A percentile compares a stretch with the other conserved stretches of the same genome.
phyloP scores from a whole-genome alignment of 768 basidiomycete species.

The Phaeolepiota aurea region DNA sequence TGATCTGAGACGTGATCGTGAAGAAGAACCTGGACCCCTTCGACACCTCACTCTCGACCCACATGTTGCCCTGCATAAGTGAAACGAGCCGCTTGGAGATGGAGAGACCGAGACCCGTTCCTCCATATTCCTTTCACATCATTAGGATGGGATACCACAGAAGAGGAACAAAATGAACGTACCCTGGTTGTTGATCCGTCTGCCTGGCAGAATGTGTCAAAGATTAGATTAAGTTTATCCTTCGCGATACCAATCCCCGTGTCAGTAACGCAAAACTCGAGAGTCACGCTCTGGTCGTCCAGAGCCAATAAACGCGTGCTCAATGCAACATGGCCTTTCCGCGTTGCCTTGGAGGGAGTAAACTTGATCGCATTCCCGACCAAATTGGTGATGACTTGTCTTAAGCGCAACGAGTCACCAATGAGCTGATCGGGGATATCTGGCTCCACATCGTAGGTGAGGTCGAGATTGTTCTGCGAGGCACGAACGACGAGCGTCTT shows the following conservation, averaged over 20 bases:
- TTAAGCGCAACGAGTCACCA: slow-evolving; percentile 89
- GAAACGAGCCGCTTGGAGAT: slow-evolving; percentile 96
- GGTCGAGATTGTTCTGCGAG: slow-evolving; percentile 91
- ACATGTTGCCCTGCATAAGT: slow-evolving; percentile 98
- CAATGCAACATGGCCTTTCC: slow-evolving; percentile 86
- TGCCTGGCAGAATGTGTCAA: slow-evolving; percentile 98
- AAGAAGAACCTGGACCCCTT: slow-evolving; percentile 96
- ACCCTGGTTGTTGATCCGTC: slow-evolving; percentile 96
- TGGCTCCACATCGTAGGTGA: slow-evolving; percentile 93
- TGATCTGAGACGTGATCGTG: slow-evolving; percentile 84
- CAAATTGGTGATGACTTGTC: slow-evolving; percentile 93
- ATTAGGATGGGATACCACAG: slow-evolving; percentile 4
- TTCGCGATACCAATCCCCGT: slow-evolving; percentile 98
- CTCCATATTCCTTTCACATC: slow-evolving; percentile 78
- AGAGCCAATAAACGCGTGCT: slow-evolving; percentile 73
- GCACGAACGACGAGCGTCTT: slow-evolving; percentile 98
- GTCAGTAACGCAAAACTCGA: slow-evolving; percentile 97
- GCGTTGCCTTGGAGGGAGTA: slow-evolving; percentile 70
- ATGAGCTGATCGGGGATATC: slow-evolving; percentile 96
- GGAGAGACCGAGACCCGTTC: slow-evolving; percentile 91
- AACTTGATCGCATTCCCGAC: slow-evolving; percentile 98
- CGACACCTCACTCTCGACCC: slow-evolving; percentile 93
- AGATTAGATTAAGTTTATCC: slow-evolving; percentile 96
- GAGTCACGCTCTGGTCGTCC: slow-evolving; percentile 77
- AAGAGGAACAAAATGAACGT: slow-evolving; percentile 14